Evolutionary conservation across 78 protist species (phyloP).

Genomic region (Protostelium mycophagum): DNA sequence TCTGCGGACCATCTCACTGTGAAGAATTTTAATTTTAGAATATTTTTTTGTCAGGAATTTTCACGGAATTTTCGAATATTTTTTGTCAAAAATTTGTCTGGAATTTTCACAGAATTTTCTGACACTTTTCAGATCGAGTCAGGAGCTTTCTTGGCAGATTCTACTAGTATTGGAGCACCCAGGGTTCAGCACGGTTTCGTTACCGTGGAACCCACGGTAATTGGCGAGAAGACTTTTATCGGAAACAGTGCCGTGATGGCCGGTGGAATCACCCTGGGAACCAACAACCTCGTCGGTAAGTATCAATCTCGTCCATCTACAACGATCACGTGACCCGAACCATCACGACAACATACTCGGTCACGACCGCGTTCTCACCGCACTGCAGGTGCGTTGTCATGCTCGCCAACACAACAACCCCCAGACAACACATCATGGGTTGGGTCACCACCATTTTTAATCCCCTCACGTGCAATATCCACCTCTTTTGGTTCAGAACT

Average conservation of each 20-base stretch:
- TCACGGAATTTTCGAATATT: background rate
- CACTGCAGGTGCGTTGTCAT: background rate
- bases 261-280: background rate
- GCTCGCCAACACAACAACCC: background rate
- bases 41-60: background rate
- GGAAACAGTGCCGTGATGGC: background rate
- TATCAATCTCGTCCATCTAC: too few species aligned
- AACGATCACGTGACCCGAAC: too few species aligned
- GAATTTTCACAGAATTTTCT: background rate
- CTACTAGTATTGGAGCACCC: background rate
- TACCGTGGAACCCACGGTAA: background rate
- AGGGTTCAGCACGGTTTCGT: background rate
- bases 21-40: background rate
- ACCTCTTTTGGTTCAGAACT: background rate
- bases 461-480: background rate
- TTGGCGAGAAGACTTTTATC: background rate
- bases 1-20: background rate
- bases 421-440: background rate
- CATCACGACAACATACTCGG: too few species aligned
- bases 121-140: background rate
- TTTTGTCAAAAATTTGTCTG: background rate
- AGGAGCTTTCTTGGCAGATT: background rate
- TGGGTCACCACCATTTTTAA: background rate
- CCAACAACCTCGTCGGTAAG: background rate
- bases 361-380: too few species aligned